Conservation (phyloP, 371 early-diverging fungal species). For the Saksenaea oblongispora region DNA sequence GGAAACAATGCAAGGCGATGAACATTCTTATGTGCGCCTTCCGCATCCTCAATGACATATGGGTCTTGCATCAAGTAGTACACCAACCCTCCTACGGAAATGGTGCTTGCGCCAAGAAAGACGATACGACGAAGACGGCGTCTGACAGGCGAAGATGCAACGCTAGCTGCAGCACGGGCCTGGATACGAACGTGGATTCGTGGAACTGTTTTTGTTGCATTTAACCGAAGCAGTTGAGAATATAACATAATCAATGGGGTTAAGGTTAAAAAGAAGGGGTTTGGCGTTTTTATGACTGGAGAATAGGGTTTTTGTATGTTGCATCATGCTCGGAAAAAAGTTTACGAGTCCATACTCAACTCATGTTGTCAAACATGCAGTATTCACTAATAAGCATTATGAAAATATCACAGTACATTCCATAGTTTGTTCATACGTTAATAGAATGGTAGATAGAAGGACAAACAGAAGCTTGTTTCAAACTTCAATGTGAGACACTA, state of each 20-base stretch:
- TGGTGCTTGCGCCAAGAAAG: neutral
- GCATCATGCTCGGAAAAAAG: too few relatives aligned
- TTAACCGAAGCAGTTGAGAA: neutral
- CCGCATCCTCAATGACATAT: constrained; percentile 19
- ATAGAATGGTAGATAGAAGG: too few relatives aligned
- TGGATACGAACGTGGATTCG: neutral
- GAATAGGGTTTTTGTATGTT: too few relatives aligned
- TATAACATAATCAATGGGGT: neutral
- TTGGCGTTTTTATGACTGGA: neutral
- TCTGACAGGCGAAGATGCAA: neutral
- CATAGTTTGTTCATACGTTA: too few relatives aligned
- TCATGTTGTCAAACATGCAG: too few relatives aligned
- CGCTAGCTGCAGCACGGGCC: neutral
- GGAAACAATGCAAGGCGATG: constrained; percentile 39
- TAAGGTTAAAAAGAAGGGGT: neutral
- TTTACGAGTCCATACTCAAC: too few relatives aligned
- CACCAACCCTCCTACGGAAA: neutral
- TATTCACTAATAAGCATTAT: too few relatives aligned
- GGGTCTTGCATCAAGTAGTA: constrained; percentile 30
- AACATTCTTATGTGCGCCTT: constrained; percentile 28
- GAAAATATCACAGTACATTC: too few relatives aligned
- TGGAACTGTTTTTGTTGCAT: neutral
- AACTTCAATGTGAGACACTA: too few relatives aligned
- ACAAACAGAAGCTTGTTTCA: too few relatives aligned
- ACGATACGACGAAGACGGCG: neutral